Percentiles rank a stretch among this genome's conserved stretches.
phyloP scores from a whole-genome alignment of 176 grass and related monocot species.

The Rhipidocladum racemiflorum region DNA sequence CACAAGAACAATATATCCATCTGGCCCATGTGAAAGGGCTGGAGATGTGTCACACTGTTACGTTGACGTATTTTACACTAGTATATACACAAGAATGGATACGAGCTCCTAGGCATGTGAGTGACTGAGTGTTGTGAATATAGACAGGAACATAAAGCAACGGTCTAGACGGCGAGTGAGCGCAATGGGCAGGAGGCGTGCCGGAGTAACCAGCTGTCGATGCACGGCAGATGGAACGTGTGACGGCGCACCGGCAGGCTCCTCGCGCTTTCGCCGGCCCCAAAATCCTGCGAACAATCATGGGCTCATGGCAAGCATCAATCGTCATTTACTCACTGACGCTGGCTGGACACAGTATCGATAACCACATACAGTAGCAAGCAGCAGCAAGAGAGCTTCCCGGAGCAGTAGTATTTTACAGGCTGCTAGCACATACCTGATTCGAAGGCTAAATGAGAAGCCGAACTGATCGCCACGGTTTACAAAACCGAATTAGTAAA shows the following conservation, averaged over 20 bases:
- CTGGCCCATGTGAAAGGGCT: neutral
- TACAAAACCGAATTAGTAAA: too few relatives aligned
- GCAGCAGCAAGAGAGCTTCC: neutral
- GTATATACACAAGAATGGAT: neutral
- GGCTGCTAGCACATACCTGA: neutral
- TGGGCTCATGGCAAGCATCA: neutral
- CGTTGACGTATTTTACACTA: neutral
- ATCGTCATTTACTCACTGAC: neutral
- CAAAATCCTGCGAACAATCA: constrained; percentile 44
- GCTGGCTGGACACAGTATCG: neutral
- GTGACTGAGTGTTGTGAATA: too few relatives aligned
- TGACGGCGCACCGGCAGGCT: constrained; percentile 51
- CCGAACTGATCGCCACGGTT: too few relatives aligned
- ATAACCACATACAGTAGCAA: neutral
- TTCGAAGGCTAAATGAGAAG: neutral
- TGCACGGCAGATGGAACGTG: constrained; percentile 57
- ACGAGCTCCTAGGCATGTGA: constrained; percentile 1
- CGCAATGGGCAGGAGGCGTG: constrained; percentile 56
- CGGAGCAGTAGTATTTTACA: neutral
- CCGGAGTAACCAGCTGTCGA: constrained; percentile 63
- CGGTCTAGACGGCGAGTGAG: constrained; percentile 36
- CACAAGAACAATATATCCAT: neutral
- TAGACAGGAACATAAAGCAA: neutral
- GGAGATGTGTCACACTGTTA: neutral
- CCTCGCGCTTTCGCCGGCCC: constrained; percentile 44